Base-by-base conservation (phyloP, 148 eudicot species). In the Fagopyrum tataricum region DNA sequence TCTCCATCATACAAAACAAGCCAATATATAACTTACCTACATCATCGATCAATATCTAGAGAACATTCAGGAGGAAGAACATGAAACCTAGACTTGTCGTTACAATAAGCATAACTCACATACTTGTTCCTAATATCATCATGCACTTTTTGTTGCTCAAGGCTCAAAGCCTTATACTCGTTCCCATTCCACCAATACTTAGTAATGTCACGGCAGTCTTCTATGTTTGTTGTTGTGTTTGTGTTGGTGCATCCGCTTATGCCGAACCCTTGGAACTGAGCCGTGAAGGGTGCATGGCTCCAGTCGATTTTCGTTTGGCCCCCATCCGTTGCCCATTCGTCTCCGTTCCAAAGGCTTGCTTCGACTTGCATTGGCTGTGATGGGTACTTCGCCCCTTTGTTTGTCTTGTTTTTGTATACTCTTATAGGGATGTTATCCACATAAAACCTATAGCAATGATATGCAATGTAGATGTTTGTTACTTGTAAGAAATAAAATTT, bases 341-440 rank as follows among this genome's bases (percentile, higher is more conserved):
- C 76, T 61, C 79, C 83, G 23, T 80, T 64, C 83, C 86, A 83
- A 51, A 80, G 24, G 40, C 83, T 77, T 40, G 69, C 79, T 48
- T 55, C 56, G 44, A 80, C n/a, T 66, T 69, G 75, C 81, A 78
- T 78, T 13, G 83, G 49, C 41, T 70, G 72, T 4, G 71, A 20
- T 61, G 83, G 83, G 76, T 80, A 83, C 10, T 14, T 43, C 14
- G 73, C 78, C 21, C 83, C 81, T 39, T 5, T 61, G 31, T 70
- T 41, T 40, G 71, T 15, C 8, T 17, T 11, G 79, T 80, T 83
- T 18, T 70, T 83, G 78, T 72, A 83, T 1, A 78, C 75, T 61
- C 83, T 70, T 75, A 83, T 80, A 10, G 83, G 81, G 73, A 76
- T 47, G 61, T 61, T 67, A 52, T 83, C 86, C 44, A 76, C 79